A percentile compares a stretch with the other conserved stretches of the same genome.
These are phyloP conservation scores for Aspergillus neotritici DNA, from an alignment of 2,329 filamentous ascomycete genomes.

Conservation along the genomic window DNA sequence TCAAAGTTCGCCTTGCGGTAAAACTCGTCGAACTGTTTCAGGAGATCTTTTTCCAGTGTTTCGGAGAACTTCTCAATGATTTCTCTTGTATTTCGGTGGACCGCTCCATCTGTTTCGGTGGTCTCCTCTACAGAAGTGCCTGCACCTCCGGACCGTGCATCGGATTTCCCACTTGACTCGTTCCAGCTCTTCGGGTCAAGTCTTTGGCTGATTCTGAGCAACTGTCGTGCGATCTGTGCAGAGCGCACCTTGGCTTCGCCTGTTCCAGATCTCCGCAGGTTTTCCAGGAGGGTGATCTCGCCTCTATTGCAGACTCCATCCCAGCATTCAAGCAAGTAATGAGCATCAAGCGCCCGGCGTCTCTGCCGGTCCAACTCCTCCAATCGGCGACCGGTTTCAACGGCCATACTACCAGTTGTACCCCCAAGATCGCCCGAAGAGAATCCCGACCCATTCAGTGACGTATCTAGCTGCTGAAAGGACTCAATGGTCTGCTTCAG, in stretches of 20 bases:
- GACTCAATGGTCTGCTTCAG: conserved; percentile 87
- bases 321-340: conserved; percentile 95
- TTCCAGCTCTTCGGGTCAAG: conserved; percentile 73
- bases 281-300: conserved; percentile 78
- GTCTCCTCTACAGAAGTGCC: conserved; percentile 37
- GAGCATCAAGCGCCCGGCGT: conserved; percentile 83
- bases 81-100: conserved; percentile 65
- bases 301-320: conserved; percentile 88
- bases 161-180: conserved; percentile 46
- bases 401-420: conserved; percentile 76
- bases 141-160: conserved; percentile 36
- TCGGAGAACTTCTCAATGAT: conserved; percentile 96
- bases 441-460: conserved; percentile 59
- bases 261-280: conserved; percentile 75
- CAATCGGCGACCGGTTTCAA: conserved; percentile 87
- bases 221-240: conserved; percentile 85
- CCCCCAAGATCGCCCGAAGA: conserved; percentile 24
- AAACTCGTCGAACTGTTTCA: conserved; percentile 96
- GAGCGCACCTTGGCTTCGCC: conserved; percentile 91
- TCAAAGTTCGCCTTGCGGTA: conserved; percentile 93
- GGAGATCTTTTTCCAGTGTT: conserved; percentile 85
- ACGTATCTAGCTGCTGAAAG: conserved; percentile 84
- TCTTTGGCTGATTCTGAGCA: conserved; percentile 89
- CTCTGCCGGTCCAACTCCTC: conserved; percentile 93
- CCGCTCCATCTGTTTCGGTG: conserved; percentile 44